Evolutionary conservation across 352 stramenopile species (phyloP), one percentile per base, ranked within the genome.

Genomic region (Phytopythium aichiense): DNA sequence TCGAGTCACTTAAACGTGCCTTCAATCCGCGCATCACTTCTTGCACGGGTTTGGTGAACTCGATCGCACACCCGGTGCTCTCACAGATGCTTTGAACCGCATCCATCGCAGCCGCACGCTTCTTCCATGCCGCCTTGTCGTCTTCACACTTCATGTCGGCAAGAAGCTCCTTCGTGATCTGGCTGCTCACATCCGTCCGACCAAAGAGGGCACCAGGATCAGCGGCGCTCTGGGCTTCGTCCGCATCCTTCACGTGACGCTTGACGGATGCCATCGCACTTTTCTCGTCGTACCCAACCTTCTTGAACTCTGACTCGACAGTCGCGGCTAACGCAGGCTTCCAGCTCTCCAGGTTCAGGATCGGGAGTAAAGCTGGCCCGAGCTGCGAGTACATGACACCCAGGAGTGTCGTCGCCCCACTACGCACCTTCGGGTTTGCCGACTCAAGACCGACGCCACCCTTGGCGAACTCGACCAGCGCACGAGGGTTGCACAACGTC

Each of bases 161-260:
- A 48, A 96, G 74, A n/a, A 96, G 62, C 11, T 96, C 84, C 58
- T 94, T 96, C 22, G 87, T 94, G 31, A 96, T 79, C 46, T 94
- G 84, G 25, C 61, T 69, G 46, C 84, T 93, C 23, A 95, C 77
- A 59, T 96, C 87, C 12, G 83, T 69, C 45, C 87, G 79, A 15
- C 84, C 87, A 60, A 96, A 94, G 2, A 93, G 62, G 33, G 74
- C 76, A 16, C 77, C 74, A 31, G 72, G 59, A 57, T 89, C 78
- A 23, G 71, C 61, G 48, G 66, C 61, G 72, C 72, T 56, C 63
- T 74, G 28, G 45, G 60, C 69, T 51, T 84, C 82, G 33, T 89
- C 84, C 22, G 87, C 76, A 40, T 81, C 75, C 61, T 92, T 89
- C 23, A 91, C 75, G 30, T 89, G 77, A 7, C 85, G 81, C 45